Evolutionary conservation across 73 alveolate genomes (phyloP).

Genomic region (Stentor coeruleus): DNA sequence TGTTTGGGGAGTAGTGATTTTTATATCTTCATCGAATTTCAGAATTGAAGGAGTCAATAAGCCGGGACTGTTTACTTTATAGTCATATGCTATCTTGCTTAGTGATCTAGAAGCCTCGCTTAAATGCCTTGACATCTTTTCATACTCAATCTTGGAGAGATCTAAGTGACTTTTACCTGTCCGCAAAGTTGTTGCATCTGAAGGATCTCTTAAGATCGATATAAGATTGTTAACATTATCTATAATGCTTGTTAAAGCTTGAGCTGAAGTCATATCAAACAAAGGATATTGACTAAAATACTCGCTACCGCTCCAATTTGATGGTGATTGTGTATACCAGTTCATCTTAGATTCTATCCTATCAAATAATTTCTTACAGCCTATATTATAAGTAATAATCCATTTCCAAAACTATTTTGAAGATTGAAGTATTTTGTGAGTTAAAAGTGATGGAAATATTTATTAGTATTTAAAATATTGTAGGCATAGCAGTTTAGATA

Average conservation of each 20-base stretch:
- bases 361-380: too few relatives aligned
- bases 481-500: too few relatives aligned
- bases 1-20: background rate
- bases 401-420: too few relatives aligned
- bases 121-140: background rate
- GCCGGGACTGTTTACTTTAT: too few relatives aligned
- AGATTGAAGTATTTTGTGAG: too few relatives aligned
- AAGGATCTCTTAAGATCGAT: background rate
- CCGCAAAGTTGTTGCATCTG: background rate
- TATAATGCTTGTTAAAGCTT: slow-evolving; percentile 1
- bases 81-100: background rate
- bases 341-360: background rate
- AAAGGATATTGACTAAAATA: background rate
- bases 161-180: background rate
- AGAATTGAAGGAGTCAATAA: background rate
- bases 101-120: background rate
- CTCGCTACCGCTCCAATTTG: background rate
- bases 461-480: too few relatives aligned
- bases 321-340: slow-evolving; percentile 17
- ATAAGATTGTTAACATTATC: background rate
- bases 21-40: background rate
- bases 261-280: slow-evolving; percentile 4
- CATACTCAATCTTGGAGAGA: background rate
- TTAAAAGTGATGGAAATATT: too few relatives aligned
- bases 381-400: too few relatives aligned